These are phyloP conservation scores for Musa balbisiana DNA, from an alignment of 202 grass and related monocot genomes.

Conservation along the genomic window DNA sequence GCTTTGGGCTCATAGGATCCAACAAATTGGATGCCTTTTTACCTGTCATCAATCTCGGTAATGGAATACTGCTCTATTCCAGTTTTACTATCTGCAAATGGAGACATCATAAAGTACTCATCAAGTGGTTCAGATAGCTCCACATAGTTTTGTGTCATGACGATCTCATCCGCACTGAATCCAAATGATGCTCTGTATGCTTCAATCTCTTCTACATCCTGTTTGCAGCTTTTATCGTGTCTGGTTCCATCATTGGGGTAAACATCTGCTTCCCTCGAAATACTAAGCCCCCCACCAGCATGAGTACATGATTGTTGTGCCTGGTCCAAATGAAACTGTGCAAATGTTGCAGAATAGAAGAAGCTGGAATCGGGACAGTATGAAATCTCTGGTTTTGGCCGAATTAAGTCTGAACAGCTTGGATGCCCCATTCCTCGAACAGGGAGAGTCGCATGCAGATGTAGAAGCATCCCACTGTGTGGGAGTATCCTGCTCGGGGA, in stretches of 20 bases:
- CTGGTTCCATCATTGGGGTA: slow-evolving; percentile 24
- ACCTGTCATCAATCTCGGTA: slow-evolving; percentile 31
- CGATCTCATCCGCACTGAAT: slow-evolving; percentile 88
- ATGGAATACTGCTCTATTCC: slow-evolving; percentile 32
- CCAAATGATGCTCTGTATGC: slow-evolving; percentile 94
- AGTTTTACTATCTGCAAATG: slow-evolving; percentile 46
- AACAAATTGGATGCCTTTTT: slow-evolving; percentile 30
- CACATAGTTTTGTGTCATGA: slow-evolving; percentile 52
- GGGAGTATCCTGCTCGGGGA: slow-evolving; percentile 55
- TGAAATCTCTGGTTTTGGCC: slow-evolving; percentile 50
- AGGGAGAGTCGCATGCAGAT: slow-evolving; percentile 63
- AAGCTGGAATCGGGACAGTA: slow-evolving; percentile 59
- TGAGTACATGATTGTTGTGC: slow-evolving; percentile 58
- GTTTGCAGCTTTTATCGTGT: slow-evolving; percentile 40
- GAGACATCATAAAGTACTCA: slow-evolving; percentile 85
- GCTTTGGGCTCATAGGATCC: slow-evolving; percentile 34
- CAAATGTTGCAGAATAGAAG: slow-evolving; percentile 56
- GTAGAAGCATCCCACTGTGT: slow-evolving; percentile 58
- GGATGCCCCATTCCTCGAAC: slow-evolving; percentile 48
- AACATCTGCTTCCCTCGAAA: slow-evolving; percentile 58
- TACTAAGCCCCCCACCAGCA: slow-evolving; percentile 51
- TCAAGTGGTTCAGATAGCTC: slow-evolving; percentile 62
- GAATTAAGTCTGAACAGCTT: slow-evolving; percentile 72
- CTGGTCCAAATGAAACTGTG: slow-evolving; percentile 89
- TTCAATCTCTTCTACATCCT: slow-evolving; percentile 84